Percentiles rank a stretch among this genome's conserved stretches.
Evolutionary conservation across 2,329 filamentous ascomycete genomes (phyloP).

Genomic region (Alternaria sp.): DNA sequence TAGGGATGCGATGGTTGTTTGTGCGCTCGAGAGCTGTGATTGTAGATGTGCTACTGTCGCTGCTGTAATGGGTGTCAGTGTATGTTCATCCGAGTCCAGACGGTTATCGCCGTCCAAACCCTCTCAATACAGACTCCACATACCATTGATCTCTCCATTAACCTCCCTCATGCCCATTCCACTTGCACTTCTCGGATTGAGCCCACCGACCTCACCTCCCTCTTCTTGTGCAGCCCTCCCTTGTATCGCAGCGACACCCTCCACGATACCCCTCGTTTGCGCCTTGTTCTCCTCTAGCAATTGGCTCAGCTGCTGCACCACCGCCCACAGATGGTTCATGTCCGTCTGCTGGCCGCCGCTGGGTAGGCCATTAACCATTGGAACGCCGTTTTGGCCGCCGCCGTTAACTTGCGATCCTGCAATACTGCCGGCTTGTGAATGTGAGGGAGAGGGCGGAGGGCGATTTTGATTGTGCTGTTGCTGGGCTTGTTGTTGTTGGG

Average conservation of each 20-base stretch:
- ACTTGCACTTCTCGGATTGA: not conserved
- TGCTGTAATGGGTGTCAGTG: conserved; percentile 26
- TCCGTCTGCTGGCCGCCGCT: conserved; percentile 51
- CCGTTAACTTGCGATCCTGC: conserved; percentile 40
- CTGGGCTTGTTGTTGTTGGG: conserved; percentile 18
- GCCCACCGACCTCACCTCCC: conserved; percentile 28
- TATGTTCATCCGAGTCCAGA: not conserved
- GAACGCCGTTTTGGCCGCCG: conserved; percentile 42
- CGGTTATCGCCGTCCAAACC: not conserved
- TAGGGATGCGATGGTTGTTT: conserved; percentile 37
- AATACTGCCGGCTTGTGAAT: conserved; percentile 26
- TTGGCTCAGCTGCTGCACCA: conserved; percentile 50
- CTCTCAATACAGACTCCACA: not conserved
- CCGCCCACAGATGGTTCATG: conserved; percentile 52
- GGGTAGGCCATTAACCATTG: conserved; percentile 49
- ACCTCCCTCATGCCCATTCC: conserved; percentile 33
- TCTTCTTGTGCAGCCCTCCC: conserved; percentile 44
- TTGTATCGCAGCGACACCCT: conserved; percentile 48
- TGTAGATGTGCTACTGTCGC: conserved; percentile 41
- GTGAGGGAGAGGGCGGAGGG: conserved; percentile 43
- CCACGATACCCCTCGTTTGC: conserved; percentile 47
- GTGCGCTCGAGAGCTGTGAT: conserved; percentile 37
- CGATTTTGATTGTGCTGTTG: conserved; percentile 32
- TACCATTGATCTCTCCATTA: conserved; percentile 47
- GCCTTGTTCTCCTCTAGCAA: conserved; percentile 50